Conservation (phyloP, 1,139 yeast species). For the Schwanniomyces etchellsii region DNA sequence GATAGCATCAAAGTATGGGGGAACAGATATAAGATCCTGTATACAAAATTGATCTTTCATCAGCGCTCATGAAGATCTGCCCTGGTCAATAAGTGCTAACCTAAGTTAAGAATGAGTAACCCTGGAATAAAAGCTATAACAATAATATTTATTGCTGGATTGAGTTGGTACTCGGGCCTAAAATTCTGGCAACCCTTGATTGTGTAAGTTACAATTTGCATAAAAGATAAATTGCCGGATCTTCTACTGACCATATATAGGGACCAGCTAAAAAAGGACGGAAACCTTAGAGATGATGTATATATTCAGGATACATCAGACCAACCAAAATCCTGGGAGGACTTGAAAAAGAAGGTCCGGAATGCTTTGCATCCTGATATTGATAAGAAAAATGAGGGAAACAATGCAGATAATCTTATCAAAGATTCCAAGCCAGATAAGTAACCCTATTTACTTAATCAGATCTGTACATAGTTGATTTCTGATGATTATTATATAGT, state of each 20-base stretch:
- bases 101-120: too few species aligned
- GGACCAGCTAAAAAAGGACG: constrained; percentile 65
- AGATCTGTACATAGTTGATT: too few species aligned
- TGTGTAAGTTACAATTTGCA: constrained; percentile 55
- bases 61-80: too few species aligned
- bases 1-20: too few species aligned
- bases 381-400: constrained; percentile 8
- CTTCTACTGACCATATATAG: too few species aligned
- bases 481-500: too few species aligned
- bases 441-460: too few species aligned
- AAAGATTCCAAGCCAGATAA: constrained; percentile 2
- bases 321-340: constrained; percentile 36
- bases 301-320: constrained; percentile 39
- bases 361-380: constrained; percentile 16
- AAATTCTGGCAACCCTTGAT: constrained; percentile 72
- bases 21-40: too few species aligned
- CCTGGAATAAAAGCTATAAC: constrained; percentile 20
- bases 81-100: too few species aligned
- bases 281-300: constrained; percentile 56
- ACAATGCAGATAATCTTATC: constrained; percentile 50
- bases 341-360: constrained; percentile 24
- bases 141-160: constrained; percentile 26
- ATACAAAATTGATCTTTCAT: too few species aligned
- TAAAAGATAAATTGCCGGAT: too few species aligned
- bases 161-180: constrained; percentile 49